Base-by-base conservation (phyloP, 257 asterid genomes). In the Solanum appendiculatum region DNA sequence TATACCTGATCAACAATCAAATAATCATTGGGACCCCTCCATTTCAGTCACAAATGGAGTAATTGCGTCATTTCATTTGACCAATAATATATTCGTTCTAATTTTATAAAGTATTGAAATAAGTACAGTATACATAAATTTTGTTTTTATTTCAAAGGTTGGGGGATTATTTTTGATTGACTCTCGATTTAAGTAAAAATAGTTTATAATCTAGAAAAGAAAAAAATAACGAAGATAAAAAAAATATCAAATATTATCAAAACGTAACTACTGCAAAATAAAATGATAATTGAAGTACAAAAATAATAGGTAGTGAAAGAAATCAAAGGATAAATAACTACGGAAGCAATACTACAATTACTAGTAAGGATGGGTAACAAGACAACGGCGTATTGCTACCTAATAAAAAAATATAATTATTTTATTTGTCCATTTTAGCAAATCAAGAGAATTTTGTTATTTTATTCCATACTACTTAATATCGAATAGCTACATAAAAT, bases 21-120 rank as follows among this genome's bases (percentile, higher is more conserved):
- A 88, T 89, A 73, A 82, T 87, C 48, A 60, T 48, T 33, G 60
- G 90, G 85, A 21, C 86, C 90, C 91, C 15, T 87, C 87, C 87
- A 87, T 31, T 83, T 74, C 36, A 14, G 15, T 25, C 84, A 42
- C 8, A 77, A 77, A 77, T 77, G 6, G 72, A 25, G 72, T 77
- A 77, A 42, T 77, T 23, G 56, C 29, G 25, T 58, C 29, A 23
- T 58, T 21, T 21, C 2, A 40, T 58, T 58, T 21, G 0, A 21
- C 66, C 14, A 58, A 23, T 6, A 21, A 21, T 0, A 3, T 58
- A 56, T 21, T 56, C 11, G 25, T n/a, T 8, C 2, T 58, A 58
- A 21, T 58, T 9, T 9, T 58, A 58, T 21, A 58, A 23, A 23
- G 66, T 58, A 23, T 58, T 6, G 7, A 9, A 58, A 1, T 16